Percentiles rank a stretch among this genome's conserved stretches.
Evolutionary conservation across 208 protist species (phyloP).

Genomic region (Lotmaria passim): DNA sequence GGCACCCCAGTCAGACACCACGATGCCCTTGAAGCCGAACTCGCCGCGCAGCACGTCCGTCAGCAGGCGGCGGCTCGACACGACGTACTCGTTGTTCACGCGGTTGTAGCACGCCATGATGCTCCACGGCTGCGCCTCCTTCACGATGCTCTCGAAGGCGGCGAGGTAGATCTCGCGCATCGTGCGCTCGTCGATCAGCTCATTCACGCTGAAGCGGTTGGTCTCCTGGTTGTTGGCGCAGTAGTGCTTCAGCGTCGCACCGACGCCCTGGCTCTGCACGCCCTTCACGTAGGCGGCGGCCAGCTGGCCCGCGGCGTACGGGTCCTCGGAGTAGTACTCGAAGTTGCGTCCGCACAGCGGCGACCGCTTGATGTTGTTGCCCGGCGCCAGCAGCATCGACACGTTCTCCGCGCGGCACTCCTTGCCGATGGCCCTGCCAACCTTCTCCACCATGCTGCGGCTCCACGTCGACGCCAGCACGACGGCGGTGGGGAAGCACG

Average conservation of each 20-base stretch:
- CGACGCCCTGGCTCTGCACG: conserved; percentile 37
- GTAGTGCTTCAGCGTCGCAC: conserved; percentile 50
- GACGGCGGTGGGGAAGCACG: conserved; percentile 20
- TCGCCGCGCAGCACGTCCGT: conserved; percentile 42
- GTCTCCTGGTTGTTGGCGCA: conserved; percentile 49
- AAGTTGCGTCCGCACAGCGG: conserved; percentile 50
- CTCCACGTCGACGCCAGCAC: conserved; percentile 33
- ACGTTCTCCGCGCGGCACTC: conserved; percentile 23
- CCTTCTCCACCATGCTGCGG: conserved; percentile 7
- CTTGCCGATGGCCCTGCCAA: conserved; percentile 8
- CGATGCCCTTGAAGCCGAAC: conserved; percentile 54
- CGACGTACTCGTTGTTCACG: conserved; percentile 38
- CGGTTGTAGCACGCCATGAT: conserved; percentile 50
- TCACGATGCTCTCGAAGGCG: conserved; percentile 37
- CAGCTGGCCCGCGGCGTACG: conserved; percentile 22
- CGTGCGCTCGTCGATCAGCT: conserved; percentile 41
- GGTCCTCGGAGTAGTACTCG: conserved; percentile 58
- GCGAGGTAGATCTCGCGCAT: conserved; percentile 51
- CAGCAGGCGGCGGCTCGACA: conserved; percentile 45
- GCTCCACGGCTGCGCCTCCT: conserved; percentile 16
- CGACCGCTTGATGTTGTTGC: conserved; percentile 29
- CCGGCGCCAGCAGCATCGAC: conserved; percentile 14
- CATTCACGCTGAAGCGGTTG: conserved; percentile 17
- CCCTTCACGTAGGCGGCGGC: conserved; percentile 24
- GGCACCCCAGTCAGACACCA: conserved; percentile 61